Conservation (phyloP, 1,284 basidiomycete genomes). For the Leucoagaricus sp. region DNA sequence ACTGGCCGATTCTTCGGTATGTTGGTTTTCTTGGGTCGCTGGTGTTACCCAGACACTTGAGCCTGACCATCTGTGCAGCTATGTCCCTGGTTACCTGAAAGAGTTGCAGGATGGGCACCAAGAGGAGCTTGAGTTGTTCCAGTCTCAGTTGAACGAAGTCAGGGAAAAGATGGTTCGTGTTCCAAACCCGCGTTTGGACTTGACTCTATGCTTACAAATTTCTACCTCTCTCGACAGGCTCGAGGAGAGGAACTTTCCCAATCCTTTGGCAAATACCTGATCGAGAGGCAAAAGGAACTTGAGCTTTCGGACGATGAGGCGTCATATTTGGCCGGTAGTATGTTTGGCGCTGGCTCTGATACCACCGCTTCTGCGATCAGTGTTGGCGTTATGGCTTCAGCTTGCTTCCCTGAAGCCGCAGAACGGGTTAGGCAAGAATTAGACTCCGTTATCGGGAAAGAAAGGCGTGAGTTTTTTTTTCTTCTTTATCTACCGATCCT, state of each 20-base stretch:
- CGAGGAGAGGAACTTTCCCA: constrained; percentile 36
- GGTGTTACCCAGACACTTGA: not conserved
- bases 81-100: constrained; percentile 58
- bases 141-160: constrained; percentile 46
- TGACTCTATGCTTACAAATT: not conserved
- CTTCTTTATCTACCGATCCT: not conserved
- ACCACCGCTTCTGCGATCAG: constrained; percentile 63
- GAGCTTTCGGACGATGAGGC: constrained; percentile 54
- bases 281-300: constrained; percentile 52
- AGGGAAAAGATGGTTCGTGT: constrained; percentile 43
- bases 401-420: constrained; percentile 58
- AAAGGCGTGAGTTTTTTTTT: constrained; percentile 40
- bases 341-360: constrained; percentile 67
- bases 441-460: constrained; percentile 56
- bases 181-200: not conserved
- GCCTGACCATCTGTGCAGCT: constrained; percentile 26
- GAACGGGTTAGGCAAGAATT: constrained; percentile 59
- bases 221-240: constrained; percentile 25
- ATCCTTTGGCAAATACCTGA: constrained; percentile 57
- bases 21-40: constrained; percentile 14
- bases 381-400: constrained; percentile 62
- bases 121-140: constrained; percentile 60
- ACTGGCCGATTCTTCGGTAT: constrained; percentile 54
- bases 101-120: constrained; percentile 51
- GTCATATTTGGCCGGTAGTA: constrained; percentile 59